Percentiles rank a stretch among this genome's conserved stretches.
phyloP scores from a whole-genome alignment of 208 protist species.

The Wallacemonas rigidus region DNA sequence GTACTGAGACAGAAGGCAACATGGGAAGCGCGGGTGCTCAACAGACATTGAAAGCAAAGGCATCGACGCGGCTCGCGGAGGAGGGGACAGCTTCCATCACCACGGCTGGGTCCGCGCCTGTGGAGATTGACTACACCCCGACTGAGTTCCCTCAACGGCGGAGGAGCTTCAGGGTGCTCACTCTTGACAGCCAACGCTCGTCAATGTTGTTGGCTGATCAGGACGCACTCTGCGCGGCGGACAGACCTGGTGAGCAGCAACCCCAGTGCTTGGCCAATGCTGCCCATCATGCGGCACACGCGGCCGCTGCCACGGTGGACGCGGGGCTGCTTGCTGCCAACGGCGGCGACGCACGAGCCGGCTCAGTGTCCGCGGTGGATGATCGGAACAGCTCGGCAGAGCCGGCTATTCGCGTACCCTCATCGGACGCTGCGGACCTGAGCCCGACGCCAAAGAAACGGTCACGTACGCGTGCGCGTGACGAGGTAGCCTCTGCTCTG shows the following conservation, averaged over 20 bases:
- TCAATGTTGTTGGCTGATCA: neutral
- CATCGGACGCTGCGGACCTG: slow-evolving; percentile 25
- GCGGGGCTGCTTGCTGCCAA: neutral
- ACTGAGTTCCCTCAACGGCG: slow-evolving; percentile 3
- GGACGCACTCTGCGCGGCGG: neutral
- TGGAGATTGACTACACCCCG: slow-evolving; percentile 8
- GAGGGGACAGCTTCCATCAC: neutral
- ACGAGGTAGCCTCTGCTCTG: neutral
- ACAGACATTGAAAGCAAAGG: too few species aligned
- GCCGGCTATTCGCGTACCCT: slow-evolving; percentile 16
- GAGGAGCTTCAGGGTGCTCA: neutral
- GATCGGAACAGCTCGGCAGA: neutral
- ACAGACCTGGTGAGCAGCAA: neutral
- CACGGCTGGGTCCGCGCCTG: neutral
- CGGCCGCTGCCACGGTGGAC: neutral
- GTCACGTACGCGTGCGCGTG: slow-evolving; percentile 47
- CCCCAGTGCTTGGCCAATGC: neutral
- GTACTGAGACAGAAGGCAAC: too few species aligned
- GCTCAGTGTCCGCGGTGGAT: neutral
- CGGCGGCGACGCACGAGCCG: neutral
- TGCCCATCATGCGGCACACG: neutral
- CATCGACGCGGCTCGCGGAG: neutral
- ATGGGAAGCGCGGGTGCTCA: too few species aligned
- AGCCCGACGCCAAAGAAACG: slow-evolving; percentile 60
- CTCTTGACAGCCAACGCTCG: neutral